Percentiles rank a stretch among this genome's conserved stretches.
phyloP scores from a whole-genome alignment of 345 rosid genomes.

The Sisymbrium altissimum region DNA sequence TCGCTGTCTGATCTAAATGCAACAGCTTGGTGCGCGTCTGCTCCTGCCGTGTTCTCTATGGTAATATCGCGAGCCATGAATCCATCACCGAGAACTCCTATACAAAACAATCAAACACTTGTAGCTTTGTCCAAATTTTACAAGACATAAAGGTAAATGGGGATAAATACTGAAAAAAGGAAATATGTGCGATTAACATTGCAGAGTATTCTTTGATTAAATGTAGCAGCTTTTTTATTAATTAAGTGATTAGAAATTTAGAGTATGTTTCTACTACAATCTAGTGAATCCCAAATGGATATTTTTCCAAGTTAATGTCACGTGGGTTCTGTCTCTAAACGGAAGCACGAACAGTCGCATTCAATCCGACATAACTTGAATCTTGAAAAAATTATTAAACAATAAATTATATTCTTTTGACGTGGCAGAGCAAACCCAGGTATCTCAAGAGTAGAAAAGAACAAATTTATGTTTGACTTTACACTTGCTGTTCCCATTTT shows the following conservation, averaged over 20 bases:
- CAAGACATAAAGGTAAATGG: too few species aligned
- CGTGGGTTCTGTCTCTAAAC: constrained; percentile 11
- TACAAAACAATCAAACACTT: background rate
- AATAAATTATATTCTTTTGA: background rate
- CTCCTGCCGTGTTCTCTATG: constrained; percentile 77
- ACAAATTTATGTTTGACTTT: constrained; percentile 8
- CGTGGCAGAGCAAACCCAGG: background rate
- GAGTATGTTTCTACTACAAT: too few species aligned
- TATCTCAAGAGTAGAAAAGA: background rate
- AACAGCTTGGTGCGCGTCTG: constrained; percentile 85
- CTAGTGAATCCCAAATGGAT: background rate
- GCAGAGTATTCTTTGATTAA: too few species aligned
- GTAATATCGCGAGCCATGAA: constrained; percentile 92
- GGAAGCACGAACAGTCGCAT: constrained; percentile 6
- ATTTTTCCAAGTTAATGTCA: background rate
- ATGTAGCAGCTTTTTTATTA: too few species aligned
- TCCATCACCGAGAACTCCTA: constrained; percentile 89
- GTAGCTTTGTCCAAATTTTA: background rate
- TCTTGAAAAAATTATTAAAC: background rate
- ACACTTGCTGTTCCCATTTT: background rate
- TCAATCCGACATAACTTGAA: background rate
- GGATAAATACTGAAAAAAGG: too few species aligned
- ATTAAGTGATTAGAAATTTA: too few species aligned
- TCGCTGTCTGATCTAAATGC: constrained; percentile 93
- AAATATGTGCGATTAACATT: too few species aligned